Evolutionary conservation across 495 filamentous ascomycete genomes (phyloP).

Genomic region (Neurospora sp.): DNA sequence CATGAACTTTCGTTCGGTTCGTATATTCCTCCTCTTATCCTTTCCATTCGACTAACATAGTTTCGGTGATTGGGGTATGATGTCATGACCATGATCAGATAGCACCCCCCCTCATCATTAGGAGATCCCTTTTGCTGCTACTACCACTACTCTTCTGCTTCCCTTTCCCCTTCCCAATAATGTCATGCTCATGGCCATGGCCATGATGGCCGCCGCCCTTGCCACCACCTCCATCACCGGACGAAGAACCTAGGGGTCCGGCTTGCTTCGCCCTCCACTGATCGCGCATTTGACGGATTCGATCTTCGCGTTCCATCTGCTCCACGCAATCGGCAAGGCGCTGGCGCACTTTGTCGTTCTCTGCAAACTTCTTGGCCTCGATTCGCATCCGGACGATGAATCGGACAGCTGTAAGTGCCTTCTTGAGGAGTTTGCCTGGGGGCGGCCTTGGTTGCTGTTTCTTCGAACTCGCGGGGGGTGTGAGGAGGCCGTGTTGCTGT

Average conservation of each 20-base stretch:
- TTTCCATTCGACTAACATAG: not conserved
- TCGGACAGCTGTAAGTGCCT: slow-evolving; percentile 24
- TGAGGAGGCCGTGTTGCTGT: not conserved
- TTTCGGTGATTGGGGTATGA: not conserved
- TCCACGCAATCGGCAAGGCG: slow-evolving; percentile 29
- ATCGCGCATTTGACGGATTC: slow-evolving; percentile 20
- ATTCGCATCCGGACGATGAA: slow-evolving; percentile 34
- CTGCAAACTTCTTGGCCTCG: slow-evolving; percentile 28
- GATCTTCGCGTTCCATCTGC: slow-evolving; percentile 26
- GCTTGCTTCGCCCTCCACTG: slow-evolving; percentile 16
- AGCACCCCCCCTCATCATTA: not conserved
- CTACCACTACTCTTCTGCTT: not conserved
- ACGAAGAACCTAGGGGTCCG: not conserved
- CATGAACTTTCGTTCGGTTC: not conserved
- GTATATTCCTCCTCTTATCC: not conserved
- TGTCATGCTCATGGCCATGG: not conserved
- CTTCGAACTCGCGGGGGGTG: slow-evolving; percentile 2
- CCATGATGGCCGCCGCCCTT: not conserved
- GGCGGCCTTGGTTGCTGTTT: not conserved
- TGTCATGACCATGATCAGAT: not conserved
- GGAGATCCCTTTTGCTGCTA: not conserved
- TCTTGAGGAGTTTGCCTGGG: slow-evolving; percentile 11
- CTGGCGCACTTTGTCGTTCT: slow-evolving; percentile 28
- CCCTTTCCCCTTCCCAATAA: not conserved
- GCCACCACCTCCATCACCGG: not conserved